Conservation (phyloP, 2,329 filamentous ascomycete genomes). For the Aspergillus fijiensis region DNA sequence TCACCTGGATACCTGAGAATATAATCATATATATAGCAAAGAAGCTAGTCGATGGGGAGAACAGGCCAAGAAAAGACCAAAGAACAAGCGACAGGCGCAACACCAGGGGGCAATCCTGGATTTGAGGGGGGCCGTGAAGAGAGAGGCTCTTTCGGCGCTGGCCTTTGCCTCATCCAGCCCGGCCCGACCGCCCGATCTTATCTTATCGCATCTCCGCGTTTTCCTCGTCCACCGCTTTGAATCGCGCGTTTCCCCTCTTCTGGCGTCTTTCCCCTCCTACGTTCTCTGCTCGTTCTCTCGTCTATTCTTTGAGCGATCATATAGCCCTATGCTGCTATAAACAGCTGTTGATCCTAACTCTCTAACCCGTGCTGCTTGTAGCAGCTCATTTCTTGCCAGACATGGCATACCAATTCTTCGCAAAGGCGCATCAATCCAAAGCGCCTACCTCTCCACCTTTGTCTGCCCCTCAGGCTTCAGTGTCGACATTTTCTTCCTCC, state of each 20-base stretch:
- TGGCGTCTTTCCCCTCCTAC: constrained; percentile 8
- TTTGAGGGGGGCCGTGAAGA: constrained; percentile 4
- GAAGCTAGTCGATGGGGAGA: background rate
- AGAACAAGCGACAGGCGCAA: constrained; percentile 6
- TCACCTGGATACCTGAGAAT: constrained; percentile 11
- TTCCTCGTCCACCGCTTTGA: constrained; percentile 11
- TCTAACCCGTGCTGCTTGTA: background rate
- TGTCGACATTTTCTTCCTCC: constrained; percentile 16
- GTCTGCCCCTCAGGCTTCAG: constrained; percentile 20
- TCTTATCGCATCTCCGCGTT: constrained; percentile 41
- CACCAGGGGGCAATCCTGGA: constrained; percentile 7
- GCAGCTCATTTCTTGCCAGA: background rate
- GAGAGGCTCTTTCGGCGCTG: constrained; percentile 18
- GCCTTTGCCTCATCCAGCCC: constrained; percentile 10
- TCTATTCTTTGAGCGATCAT: background rate
- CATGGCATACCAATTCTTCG: constrained; percentile 42
- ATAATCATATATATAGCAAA: constrained; percentile 7
- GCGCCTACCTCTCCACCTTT: constrained; percentile 25
- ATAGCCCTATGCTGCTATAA: background rate
- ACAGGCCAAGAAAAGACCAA: background rate
- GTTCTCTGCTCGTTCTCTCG: background rate
- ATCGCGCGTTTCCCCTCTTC: constrained; percentile 5
- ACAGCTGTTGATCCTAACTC: background rate
- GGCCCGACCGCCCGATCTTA: constrained; percentile 25
- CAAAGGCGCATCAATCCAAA: constrained; percentile 33